Percentiles rank a stretch among this genome's conserved stretches.
Conservation (phyloP, 2,329 filamentous ascomycete genomes). For the Ceratocystiopsis sp. region DNA sequence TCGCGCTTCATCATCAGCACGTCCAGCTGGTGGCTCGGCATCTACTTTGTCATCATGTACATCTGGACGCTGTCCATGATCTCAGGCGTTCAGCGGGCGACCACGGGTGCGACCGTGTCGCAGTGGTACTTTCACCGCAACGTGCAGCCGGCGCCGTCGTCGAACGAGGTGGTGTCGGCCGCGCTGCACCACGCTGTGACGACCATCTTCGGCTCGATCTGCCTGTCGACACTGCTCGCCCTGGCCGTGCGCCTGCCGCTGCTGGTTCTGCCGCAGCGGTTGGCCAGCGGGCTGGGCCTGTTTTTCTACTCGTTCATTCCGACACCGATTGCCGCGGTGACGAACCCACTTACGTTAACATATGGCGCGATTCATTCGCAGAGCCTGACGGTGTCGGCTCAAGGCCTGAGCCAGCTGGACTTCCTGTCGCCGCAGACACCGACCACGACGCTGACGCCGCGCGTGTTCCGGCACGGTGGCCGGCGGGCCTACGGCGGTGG, state of each 20-base stretch:
- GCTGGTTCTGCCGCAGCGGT: slow-evolving; percentile 60
- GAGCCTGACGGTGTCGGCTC: slow-evolving; percentile 58
- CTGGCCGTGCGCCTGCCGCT: slow-evolving; percentile 72
- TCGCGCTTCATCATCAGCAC: slow-evolving; percentile 62
- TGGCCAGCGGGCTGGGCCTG: slow-evolving; percentile 45
- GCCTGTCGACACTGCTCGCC: slow-evolving; percentile 66
- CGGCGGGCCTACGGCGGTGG: slow-evolving; percentile 10
- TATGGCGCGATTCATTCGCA: slow-evolving; percentile 90
- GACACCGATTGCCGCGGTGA: slow-evolving; percentile 68
- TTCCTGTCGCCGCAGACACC: slow-evolving; percentile 59
- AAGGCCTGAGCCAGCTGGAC: slow-evolving; percentile 64
- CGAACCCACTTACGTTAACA: slow-evolving; percentile 80
- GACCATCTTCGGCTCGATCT: slow-evolving; percentile 83
- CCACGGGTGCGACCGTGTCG: slow-evolving; percentile 85
- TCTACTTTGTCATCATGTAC: slow-evolving; percentile 83
- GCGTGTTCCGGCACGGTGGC: slow-evolving; percentile 22
- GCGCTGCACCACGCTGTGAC: slow-evolving; percentile 68
- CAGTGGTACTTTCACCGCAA: slow-evolving; percentile 99
- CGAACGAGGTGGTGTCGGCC: slow-evolving; percentile 64
- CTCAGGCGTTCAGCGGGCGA: slow-evolving; percentile 74
- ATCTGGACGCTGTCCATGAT: slow-evolving; percentile 86
- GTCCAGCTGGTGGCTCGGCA: slow-evolving; percentile 89
- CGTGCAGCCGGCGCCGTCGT: slow-evolving; percentile 58
- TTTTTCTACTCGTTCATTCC: slow-evolving; percentile 58
- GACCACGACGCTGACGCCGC: slow-evolving; percentile 52